Conservation (phyloP, 139 green algal genomes). For the Coelastrella sp. region DNA sequence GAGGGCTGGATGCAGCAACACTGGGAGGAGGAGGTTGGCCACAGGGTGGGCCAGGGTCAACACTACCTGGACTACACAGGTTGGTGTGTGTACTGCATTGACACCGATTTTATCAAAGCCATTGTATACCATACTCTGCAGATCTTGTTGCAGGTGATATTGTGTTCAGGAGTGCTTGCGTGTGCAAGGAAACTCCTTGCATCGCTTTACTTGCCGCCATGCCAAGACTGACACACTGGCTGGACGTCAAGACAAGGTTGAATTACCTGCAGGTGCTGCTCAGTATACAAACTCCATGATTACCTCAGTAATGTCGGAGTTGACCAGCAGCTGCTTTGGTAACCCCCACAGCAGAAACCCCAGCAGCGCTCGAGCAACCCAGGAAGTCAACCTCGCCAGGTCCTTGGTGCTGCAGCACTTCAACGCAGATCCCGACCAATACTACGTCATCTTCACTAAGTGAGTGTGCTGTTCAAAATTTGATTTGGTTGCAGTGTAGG, state of each 20-base stretch:
- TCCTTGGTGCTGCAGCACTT: slow-evolving; percentile 1
- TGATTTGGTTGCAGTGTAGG: no score
- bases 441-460: slow-evolving; percentile 25
- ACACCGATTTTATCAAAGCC: not conserved
- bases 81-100: not conserved
- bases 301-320: not conserved
- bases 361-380: not conserved
- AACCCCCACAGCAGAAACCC: slow-evolving; percentile 33
- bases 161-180: no score
- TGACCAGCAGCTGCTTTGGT: not conserved
- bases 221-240: not conserved
- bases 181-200: not conserved
- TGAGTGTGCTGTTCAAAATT: no score
- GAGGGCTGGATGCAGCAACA: slow-evolving; percentile 63
- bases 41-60: slow-evolving; percentile 58
- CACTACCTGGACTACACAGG: slow-evolving; percentile 83
- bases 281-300: slow-evolving; percentile 29
- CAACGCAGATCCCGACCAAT: slow-evolving; percentile 10
- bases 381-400: not conserved
- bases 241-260: not conserved
- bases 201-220: not conserved
- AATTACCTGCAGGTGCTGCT: not conserved
- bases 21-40: slow-evolving; percentile 66
- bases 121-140: not conserved
- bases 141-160: not conserved